Base-by-base conservation (phyloP, 257 asterid genomes). In the Forsythia viridissima region DNA sequence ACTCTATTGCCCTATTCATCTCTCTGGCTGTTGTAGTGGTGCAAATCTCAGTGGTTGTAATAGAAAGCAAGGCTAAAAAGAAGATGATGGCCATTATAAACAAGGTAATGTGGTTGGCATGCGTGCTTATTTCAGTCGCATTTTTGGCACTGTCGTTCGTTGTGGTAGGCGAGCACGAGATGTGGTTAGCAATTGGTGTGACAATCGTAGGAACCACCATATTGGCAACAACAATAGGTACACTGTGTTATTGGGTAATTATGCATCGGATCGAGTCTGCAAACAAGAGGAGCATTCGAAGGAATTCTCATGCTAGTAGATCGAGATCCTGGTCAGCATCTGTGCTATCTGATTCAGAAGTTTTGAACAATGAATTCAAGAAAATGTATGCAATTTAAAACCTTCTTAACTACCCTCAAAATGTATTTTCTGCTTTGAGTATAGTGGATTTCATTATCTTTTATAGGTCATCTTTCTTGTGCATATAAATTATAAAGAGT, bases 61-160 rank as follows among this genome's bases (percentile, higher is more conserved):
- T 87, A 3, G 93, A 89, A 70, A 87, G 90, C 83, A 85, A 76
- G 88, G 93, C 90, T 3, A 89, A 87, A 86, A 89, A 85, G 82
- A 87, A 85, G 71, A 82, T 89, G 91, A 87, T 87, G 92, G 89
- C 91, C 2, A 71, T 89, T 13, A 89, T 89, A 41, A 89, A 89
- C 76, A 87, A 87, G 87, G 85, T 87, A 0, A 87, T 89, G 92
- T 89, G 93, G 93, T 57, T 87, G 15, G 91, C 93, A 0, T 87
- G 90, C 37, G 90, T 87, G 73, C 85, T 89, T 16, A 76, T 89
- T 21, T 89, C 93, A 13, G 87, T 87, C 61, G 93, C 91, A 0
- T 89, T 85, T 42, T 65, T 87, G 84, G 89, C 86, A 7, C 48
- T 89, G 85, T 69, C 93, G 43, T 89, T 89, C 42, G 86, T 89